Evolutionary conservation across 2,329 filamentous ascomycete genomes (phyloP).

Genomic region (Epichloe sp.): DNA sequence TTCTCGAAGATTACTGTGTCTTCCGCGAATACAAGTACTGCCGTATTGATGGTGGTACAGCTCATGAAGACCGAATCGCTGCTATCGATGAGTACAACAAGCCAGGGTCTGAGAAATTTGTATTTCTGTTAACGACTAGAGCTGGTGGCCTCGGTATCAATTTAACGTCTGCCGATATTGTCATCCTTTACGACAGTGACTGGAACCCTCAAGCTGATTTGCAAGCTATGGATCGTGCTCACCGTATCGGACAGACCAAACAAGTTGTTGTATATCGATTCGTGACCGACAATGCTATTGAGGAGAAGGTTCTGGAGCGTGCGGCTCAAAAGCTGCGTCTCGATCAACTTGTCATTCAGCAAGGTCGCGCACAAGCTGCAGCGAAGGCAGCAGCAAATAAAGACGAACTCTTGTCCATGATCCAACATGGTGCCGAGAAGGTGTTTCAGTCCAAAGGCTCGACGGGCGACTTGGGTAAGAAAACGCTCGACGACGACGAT

Average conservation of each 20-base stretch:
- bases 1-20: constrained; percentile 95
- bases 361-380: constrained; percentile 83
- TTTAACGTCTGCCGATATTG: constrained; percentile 86
- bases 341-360: constrained; percentile 95
- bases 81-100: constrained; percentile 99
- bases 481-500: constrained; percentile 68
- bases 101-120: constrained; percentile 85
- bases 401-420: constrained; percentile 93
- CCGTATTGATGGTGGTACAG: constrained; percentile 91
- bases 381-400: constrained; percentile 88
- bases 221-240: constrained; percentile 96
- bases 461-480: constrained; percentile 45
- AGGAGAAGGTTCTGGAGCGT: constrained; percentile 94
- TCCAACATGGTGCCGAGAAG: constrained; percentile 94
- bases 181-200: constrained; percentile 92
- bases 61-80: constrained; percentile 92
- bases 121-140: constrained; percentile 89
- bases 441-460: constrained; percentile 69
- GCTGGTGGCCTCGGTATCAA: constrained; percentile 96
- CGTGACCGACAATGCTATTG: constrained; percentile 94
- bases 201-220: constrained; percentile 98
- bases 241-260: constrained; percentile 97
- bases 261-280: constrained; percentile 95
- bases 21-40: constrained; percentile 93
- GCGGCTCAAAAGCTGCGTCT: constrained; percentile 93